Evolutionary conservation across 768 basidiomycete genomes (phyloP), one percentile per base, ranked within the genome.

Genomic region (Multifurca ochricompacta): DNA sequence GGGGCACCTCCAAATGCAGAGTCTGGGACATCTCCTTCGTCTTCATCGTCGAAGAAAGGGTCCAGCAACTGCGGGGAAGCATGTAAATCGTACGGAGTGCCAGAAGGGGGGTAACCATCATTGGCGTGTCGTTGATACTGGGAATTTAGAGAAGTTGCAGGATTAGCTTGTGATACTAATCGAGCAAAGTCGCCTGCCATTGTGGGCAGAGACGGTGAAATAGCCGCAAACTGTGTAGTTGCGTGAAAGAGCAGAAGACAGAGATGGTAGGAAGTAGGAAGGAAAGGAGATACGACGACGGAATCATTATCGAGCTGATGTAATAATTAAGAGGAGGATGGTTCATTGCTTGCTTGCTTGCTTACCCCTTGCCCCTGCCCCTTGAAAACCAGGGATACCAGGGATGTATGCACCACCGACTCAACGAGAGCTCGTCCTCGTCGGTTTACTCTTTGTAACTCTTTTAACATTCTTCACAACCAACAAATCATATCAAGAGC

Each of bases 11-110:
- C 79, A 68, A 85, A 85, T n/a, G 79, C 80, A 18, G 82, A 82
- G 68, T 85, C 83, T 14, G 81, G 79, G 28, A 73, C 62, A 55
- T 83, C 80, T 54, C 67, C 67, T 50, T 89, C 87, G 59, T 87
- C 84, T 51, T 85, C 87, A 66, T 91, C 89, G 67, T 88, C 85
- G 68, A 91, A 91, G 68, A 91, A 91, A n/a, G 87, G 88, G 69
- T 91, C 89, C 70, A 91, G 73, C 14, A 49, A 51, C n/a, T 58
- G 61, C n/a, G 60, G 57, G 21, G 61, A 60, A 14, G 73, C 69
- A 39, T 66, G 63, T 67, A 75, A 69, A 58, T 67, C 66, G 66
- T 74, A 75, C 51, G 70, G 69, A 51, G 67, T 66, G 52, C 70
- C 65, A 41, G 79, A 73, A 27, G 84, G 83, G 14, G 84, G 83